A percentile compares a stretch with the other conserved stretches of the same genome.
phyloP scores from a whole-genome alignment of 2,329 filamentous ascomycete species.

The Microthyrium microscopicum region DNA sequence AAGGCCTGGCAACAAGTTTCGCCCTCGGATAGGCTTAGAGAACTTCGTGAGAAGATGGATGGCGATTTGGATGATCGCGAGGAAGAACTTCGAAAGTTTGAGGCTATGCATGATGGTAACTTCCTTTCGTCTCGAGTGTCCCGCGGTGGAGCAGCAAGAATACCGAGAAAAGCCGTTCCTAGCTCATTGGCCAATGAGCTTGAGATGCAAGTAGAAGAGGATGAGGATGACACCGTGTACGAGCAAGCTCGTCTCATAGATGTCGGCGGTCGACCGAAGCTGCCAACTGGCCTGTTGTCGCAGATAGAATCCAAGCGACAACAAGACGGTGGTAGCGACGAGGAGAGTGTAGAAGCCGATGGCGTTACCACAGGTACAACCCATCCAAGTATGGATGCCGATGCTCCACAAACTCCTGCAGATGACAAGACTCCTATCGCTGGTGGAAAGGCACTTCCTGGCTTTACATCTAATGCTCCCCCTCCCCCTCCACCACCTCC shows the following conservation, averaged over 20 bases:
- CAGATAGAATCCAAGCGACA: slow-evolving; percentile 64
- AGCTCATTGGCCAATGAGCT: not conserved
- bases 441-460: slow-evolving; percentile 18
- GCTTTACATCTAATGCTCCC: slow-evolving; percentile 25
- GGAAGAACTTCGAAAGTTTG: slow-evolving; percentile 23
- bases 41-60: slow-evolving; percentile 91
- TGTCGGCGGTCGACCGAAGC: slow-evolving; percentile 41
- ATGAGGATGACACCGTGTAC: slow-evolving; percentile 36
- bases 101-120: slow-evolving; percentile 15
- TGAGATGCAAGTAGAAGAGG: slow-evolving; percentile 18
- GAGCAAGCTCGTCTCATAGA: slow-evolving; percentile 69
- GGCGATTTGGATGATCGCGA: slow-evolving; percentile 32
- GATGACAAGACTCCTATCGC: slow-evolving; percentile 39
- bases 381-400: slow-evolving; percentile 56
- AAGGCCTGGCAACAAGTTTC: slow-evolving; percentile 72
- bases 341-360: slow-evolving; percentile 43
- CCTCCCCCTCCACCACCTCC: slow-evolving; percentile 24
- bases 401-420: slow-evolving; percentile 49
- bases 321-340: slow-evolving; percentile 56
- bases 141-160: slow-evolving; percentile 2
- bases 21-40: slow-evolving; percentile 80
- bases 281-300: slow-evolving; percentile 50
- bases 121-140: slow-evolving; percentile 28
- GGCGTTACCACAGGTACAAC: slow-evolving; percentile 58
- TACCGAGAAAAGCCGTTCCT: slow-evolving; percentile 16